Evolutionary conservation across 768 basidiomycete genomes (phyloP), one percentile per base, ranked within the genome.

Genomic region (Tulasnella sp.): DNA sequence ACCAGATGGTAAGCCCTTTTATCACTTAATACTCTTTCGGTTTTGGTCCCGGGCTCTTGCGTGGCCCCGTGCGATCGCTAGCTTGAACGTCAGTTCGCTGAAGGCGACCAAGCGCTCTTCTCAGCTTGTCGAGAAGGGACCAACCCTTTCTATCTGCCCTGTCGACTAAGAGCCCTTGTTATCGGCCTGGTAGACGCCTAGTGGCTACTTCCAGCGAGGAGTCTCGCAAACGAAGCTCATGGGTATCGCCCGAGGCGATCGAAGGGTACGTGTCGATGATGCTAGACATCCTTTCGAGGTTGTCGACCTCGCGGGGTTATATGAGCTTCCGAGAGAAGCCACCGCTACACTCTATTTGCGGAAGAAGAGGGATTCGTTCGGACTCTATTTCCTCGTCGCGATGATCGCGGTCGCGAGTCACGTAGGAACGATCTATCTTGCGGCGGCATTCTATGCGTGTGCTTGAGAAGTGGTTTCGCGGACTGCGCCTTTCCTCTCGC

Each of bases 1-100:
- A 90, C 82, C 89, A 89, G 84, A 86, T 89, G 88, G 90, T 90
- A 83, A 84, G 86, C 58, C 44, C n/a, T 71, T 40, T 56, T 24
- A 5, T 9, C 36, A 46, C 5, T 21, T 72, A 27, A 7, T 36
- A 10, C 7, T 68, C 31, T 24, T 39, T 6, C 48, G 14, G 31
- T 34, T 7, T 78, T 18, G 62, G 27, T 27, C 62, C 62, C 36
- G 10, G 16, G 27, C 62, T 68, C 34, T 36, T 68, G 14, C 6
- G 6, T 68, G 2, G 62, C 27, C 4, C 19, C 16, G 62, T 68
- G 62, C 1, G 52, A 16, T 34, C 62, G 31, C n/a, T n/a, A n/a
- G n/a, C 16, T 27, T 18, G 62, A 27, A 68, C 31, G 8, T 68
- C n/a, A 52, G 27, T 27, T 68, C 62, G 62, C 62, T 68, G 27